Conservation (phyloP, 495 filamentous ascomycete species). For the Thozetella sp. region DNA sequence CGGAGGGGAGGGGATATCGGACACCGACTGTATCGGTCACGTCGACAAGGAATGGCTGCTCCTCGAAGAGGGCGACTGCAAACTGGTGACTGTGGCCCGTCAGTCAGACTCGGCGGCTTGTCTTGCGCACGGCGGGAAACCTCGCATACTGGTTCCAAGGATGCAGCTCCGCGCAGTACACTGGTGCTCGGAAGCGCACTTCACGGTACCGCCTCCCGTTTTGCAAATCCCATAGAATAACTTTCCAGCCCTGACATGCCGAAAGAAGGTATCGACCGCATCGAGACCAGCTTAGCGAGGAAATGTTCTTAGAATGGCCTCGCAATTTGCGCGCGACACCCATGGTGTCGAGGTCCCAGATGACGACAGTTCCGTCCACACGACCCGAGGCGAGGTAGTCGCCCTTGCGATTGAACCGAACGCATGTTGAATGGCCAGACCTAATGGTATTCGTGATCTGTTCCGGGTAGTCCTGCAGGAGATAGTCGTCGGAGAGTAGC, state of each 20-base stretch:
- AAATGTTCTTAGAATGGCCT: constrained; percentile 88
- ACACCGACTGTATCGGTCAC: constrained; percentile 63
- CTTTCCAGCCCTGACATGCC: constrained; percentile 94
- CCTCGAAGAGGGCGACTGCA: constrained; percentile 89
- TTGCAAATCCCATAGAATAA: constrained; percentile 89
- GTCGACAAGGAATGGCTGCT: constrained; percentile 86
- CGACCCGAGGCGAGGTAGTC: constrained; percentile 93
- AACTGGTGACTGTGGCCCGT: constrained; percentile 64
- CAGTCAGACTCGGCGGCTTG: neutral
- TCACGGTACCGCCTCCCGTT: constrained; percentile 59
- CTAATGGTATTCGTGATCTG: constrained; percentile 82
- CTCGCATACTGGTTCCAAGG: constrained; percentile 80
- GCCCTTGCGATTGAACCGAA: constrained; percentile 92
- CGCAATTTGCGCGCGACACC: constrained; percentile 90
- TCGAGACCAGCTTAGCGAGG: constrained; percentile 90
- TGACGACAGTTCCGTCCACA: constrained; percentile 89
- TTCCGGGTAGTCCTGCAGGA: constrained; percentile 95
- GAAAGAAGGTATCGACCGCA: constrained; percentile 93
- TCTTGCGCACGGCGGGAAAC: too few species aligned
- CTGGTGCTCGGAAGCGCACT: constrained; percentile 85
- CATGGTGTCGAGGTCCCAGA: constrained; percentile 97
- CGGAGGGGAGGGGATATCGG: constrained; percentile 78
- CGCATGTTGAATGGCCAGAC: constrained; percentile 62
- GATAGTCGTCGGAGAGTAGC: constrained; percentile 56
- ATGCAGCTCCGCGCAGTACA: constrained; percentile 94